Evolutionary conservation across 2,329 filamentous ascomycete species (phyloP).

Genomic region (Cadophora sp.): DNA sequence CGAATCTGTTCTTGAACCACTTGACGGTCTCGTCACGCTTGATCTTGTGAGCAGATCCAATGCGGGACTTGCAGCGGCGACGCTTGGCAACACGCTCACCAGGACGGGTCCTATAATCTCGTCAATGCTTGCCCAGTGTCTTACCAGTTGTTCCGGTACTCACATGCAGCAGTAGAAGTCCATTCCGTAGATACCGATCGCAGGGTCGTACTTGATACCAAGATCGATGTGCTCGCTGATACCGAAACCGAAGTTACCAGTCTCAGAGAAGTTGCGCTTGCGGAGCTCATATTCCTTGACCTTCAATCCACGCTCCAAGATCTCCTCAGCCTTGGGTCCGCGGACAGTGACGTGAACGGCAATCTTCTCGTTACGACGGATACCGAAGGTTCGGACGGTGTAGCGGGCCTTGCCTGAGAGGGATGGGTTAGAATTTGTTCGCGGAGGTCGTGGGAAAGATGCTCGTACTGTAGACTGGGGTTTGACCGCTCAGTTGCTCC

Average conservation of each 20-base stretch:
- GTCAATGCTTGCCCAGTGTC: conserved; percentile 22
- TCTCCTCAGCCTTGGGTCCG: conserved; percentile 99
- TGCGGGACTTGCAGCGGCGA: conserved; percentile 83
- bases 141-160: conserved; percentile 46
- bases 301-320: conserved; percentile 99
- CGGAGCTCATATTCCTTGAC: conserved; percentile 99
- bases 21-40: conserved; percentile 94
- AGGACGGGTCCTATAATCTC: conserved; percentile 77
- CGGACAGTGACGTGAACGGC: conserved; percentile 99
- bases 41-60: conserved; percentile 92
- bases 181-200: conserved; percentile 99
- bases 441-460: conserved; percentile 25
- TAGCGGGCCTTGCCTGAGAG: conserved; percentile 94
- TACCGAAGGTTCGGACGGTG: conserved; percentile 99
- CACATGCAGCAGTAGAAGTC: conserved; percentile 99
- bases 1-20: conserved; percentile 79
- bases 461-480: conserved; percentile 94
- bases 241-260: conserved; percentile 99
- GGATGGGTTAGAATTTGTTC: conserved; percentile 30
- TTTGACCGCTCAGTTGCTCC: conserved; percentile 99
- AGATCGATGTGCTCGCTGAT: conserved; percentile 99
- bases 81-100: conserved; percentile 98
- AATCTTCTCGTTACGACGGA: conserved; percentile 99
- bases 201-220: conserved; percentile 99
- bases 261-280: conserved; percentile 99